Evolutionary conservation across 2,329 filamentous ascomycete species (phyloP).

Genomic region (Nemania bipapillata): DNA sequence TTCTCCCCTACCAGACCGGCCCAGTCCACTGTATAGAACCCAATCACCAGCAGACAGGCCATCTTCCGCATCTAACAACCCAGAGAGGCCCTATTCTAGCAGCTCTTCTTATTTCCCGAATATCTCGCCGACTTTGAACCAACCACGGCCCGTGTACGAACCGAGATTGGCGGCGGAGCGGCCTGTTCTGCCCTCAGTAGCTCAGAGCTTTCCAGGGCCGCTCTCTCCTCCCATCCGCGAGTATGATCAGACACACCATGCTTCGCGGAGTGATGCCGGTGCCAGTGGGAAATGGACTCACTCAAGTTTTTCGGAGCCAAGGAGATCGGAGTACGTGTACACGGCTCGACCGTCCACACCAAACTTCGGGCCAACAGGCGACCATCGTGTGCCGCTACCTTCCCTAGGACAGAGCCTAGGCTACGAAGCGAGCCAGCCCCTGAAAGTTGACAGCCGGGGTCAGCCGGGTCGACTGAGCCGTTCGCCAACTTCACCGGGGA

Average conservation of each 20-base stretch:
- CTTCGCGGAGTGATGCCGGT: conserved; percentile 40
- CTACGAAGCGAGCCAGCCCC: conserved; percentile 42
- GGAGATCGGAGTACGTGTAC: conserved; percentile 60
- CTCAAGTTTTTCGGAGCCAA: conserved; percentile 58
- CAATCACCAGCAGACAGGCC: conserved; percentile 62
- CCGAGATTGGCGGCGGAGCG: conserved; percentile 58
- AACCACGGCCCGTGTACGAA: conserved; percentile 61
- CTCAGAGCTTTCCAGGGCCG: conserved; percentile 56
- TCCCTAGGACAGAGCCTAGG: conserved; percentile 43
- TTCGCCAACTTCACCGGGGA: conserved; percentile 49
- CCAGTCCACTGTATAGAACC: conserved; percentile 55
- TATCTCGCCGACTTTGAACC: conserved; percentile 53
- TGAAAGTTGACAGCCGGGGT: conserved; percentile 46
- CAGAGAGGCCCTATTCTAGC: conserved; percentile 55
- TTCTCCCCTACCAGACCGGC: conserved; percentile 61
- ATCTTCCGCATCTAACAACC: conserved; percentile 53
- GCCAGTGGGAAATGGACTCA: conserved; percentile 53
- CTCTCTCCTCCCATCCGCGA: conserved; percentile 60
- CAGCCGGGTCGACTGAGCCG: conserved; percentile 43
- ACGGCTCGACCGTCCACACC: conserved; percentile 57
- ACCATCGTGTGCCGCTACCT: conserved; percentile 45
- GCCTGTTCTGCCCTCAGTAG: conserved; percentile 49
- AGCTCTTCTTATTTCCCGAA: conserved; percentile 61
- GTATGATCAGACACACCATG: conserved; percentile 49
- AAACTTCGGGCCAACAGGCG: conserved; percentile 45